These are phyloP conservation scores for Perilla frutescens DNA, from an alignment of 257 asterid species.

Conservation along the genomic window DNA sequence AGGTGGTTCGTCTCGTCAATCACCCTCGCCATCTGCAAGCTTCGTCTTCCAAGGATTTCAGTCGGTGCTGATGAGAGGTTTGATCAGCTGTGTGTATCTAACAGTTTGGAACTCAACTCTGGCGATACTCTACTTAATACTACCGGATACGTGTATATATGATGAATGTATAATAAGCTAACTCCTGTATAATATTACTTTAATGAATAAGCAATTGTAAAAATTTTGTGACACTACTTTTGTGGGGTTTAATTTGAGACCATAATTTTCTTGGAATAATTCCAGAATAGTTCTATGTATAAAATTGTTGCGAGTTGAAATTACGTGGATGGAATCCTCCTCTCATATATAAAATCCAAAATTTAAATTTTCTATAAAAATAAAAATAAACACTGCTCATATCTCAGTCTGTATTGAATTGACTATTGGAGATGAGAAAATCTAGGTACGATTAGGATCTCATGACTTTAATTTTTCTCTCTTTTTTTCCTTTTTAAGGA, in stretches of 20 bases:
- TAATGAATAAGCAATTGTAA: slow-evolving; percentile 13
- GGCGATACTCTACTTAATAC: neutral
- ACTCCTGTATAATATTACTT: slow-evolving; percentile 24
- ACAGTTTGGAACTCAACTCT: slow-evolving; percentile 10
- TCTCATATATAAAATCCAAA: too few species aligned
- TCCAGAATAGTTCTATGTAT: too few species aligned
- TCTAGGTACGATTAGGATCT: too few species aligned
- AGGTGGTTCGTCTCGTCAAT: neutral
- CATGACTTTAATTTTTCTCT: too few species aligned
- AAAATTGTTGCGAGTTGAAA: too few species aligned
- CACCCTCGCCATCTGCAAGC: neutral
- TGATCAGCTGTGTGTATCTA: neutral
- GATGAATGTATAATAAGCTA: slow-evolving; percentile 17
- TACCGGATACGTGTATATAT: neutral
- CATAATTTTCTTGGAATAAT: too few species aligned
- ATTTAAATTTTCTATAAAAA: too few species aligned
- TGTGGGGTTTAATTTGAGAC: neutral
- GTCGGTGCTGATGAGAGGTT: slow-evolving; percentile 6
- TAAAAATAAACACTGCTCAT: too few species aligned
- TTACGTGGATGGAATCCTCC: too few species aligned
- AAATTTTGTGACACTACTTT: neutral
- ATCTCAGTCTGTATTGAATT: too few species aligned
- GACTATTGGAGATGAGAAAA: too few species aligned
- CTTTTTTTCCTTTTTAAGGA: too few species aligned
- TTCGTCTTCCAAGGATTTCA: slow-evolving; percentile 5